Conservation (phyloP, 129 eudicot genomes). For the Gnaphalium uliginosum region DNA sequence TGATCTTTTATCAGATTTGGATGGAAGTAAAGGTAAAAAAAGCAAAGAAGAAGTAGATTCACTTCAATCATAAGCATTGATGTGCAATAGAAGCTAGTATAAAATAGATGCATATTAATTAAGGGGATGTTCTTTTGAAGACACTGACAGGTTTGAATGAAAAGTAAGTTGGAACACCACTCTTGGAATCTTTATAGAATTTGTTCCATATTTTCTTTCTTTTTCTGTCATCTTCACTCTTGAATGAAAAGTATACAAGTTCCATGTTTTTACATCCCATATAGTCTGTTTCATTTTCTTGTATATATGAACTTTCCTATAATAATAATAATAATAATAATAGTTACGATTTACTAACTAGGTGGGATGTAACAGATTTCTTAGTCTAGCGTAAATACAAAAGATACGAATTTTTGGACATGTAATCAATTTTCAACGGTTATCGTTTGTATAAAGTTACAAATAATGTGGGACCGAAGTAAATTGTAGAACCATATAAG, state of each 20-base stretch:
- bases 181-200: conserved; percentile 63
- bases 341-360: background rate
- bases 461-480: background rate
- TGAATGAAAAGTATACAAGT: conserved; percentile 13
- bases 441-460: background rate
- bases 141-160: conserved; percentile 82
- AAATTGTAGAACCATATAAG: conserved; percentile 3
- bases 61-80: conserved; percentile 56
- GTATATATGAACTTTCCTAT: background rate
- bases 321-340: too few relatives aligned
- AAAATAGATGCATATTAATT: conserved; percentile 15
- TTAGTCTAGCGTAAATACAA: background rate
- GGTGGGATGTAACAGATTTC: background rate
- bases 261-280: background rate
- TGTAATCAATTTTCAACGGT: background rate
- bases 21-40: conserved; percentile 37
- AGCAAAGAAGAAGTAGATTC: conserved; percentile 58
- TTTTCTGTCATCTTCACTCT: conserved; percentile 34
- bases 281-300: background rate
- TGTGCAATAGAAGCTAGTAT: conserved; percentile 16
- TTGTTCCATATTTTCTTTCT: conserved; percentile 38
- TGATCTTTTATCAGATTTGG: conserved; percentile 56
- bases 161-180: conserved; percentile 62
- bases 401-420: background rate
- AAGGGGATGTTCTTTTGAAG: conserved; percentile 71